A percentile compares a stretch with the other conserved stretches of the same genome.
Evolutionary conservation across 345 rosid genomes (phyloP).

Genomic region (Acer saccharum): DNA sequence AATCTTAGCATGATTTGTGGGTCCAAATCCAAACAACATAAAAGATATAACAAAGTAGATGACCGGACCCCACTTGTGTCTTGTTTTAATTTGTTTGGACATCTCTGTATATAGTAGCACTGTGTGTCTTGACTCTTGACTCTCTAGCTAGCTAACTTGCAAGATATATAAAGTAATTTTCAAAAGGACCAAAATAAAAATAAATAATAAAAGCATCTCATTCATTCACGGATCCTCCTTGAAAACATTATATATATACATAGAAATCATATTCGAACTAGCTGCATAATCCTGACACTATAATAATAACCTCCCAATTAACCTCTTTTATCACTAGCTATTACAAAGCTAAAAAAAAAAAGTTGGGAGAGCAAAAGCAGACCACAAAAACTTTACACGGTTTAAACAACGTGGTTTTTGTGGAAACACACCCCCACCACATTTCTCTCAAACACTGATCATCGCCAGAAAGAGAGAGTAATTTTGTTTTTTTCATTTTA

Average conservation of each 20-base stretch:
- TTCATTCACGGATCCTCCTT: neutral
- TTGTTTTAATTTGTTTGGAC: conserved; percentile 6
- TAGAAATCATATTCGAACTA: neutral
- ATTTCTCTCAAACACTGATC: neutral
- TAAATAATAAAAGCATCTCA: neutral
- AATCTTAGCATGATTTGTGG: conserved; percentile 10
- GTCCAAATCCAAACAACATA: neutral
- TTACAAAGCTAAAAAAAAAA: neutral
- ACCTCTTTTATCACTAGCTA: neutral
- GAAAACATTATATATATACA: neutral
- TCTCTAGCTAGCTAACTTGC: neutral
- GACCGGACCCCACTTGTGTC: neutral
- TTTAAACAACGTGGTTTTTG: neutral
- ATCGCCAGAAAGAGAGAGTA: neutral
- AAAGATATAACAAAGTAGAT: neutral
- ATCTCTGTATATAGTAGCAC: too few relatives aligned
- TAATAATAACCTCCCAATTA: too few relatives aligned
- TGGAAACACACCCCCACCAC: neutral
- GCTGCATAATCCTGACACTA: neutral
- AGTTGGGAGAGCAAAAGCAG: conserved; percentile 1
- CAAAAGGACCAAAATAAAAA: neutral
- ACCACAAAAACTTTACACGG: conserved; percentile 8
- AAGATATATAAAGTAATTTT: neutral
- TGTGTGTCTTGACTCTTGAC: neutral
- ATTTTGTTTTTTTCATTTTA: neutral